These are phyloP conservation scores for Hypomontagnella monticulosa DNA, from an alignment of 495 filamentous ascomycete genomes.

Conservation along the genomic window DNA sequence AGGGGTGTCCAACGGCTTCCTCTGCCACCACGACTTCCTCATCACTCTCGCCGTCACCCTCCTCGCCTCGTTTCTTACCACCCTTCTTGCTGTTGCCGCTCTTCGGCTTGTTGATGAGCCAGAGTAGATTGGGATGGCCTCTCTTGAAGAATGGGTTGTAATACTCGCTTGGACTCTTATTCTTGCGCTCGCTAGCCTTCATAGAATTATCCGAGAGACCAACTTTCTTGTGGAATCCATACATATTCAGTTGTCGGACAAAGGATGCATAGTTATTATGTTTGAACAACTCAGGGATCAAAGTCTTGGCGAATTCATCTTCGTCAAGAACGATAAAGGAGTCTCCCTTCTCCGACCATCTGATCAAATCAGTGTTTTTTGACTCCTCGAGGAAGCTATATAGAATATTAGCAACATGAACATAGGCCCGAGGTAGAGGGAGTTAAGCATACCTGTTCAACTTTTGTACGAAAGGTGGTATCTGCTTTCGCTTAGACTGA, in stretches of 20 bases:
- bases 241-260: conserved; percentile 98
- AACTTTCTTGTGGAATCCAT: conserved; percentile 98
- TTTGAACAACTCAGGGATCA: conserved; percentile 98
- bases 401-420: conserved; percentile 9
- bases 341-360: conserved; percentile 96
- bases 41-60: conserved; percentile 74
- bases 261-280: conserved; percentile 99
- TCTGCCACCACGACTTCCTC: conserved; percentile 64
- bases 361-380: conserved; percentile 92
- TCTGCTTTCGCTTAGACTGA: conserved; percentile 87
- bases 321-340: conserved; percentile 98
- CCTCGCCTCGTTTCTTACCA: conserved; percentile 71
- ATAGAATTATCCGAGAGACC: conserved; percentile 97
- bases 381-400: conserved; percentile 89
- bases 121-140: conserved; percentile 90
- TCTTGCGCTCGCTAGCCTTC: conserved; percentile 94
- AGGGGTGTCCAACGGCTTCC: conserved; percentile 46
- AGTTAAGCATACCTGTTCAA: conserved; percentile 80
- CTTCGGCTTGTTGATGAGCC: conserved; percentile 98
- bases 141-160: conserved; percentile 95
- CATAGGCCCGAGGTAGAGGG: not conserved
- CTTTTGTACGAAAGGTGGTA: conserved; percentile 98
- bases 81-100: conserved; percentile 66
- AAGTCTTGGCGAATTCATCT: conserved; percentile 96
- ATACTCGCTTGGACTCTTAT: conserved; percentile 98